Conservation (phyloP, 2,329 filamentous ascomycete species). For the Eurotiales sp. region DNA sequence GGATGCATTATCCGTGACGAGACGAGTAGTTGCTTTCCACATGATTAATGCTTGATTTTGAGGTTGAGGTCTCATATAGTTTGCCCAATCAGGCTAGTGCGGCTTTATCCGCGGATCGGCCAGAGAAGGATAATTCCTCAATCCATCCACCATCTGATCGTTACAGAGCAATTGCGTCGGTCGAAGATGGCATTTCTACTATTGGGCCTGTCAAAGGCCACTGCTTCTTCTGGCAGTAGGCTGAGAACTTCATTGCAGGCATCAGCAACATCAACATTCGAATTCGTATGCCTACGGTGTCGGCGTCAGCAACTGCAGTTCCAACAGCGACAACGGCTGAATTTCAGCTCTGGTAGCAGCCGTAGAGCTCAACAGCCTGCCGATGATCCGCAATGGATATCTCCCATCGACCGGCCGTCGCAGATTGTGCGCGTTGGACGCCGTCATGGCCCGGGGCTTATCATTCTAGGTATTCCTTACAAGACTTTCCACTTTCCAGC, state of each 20-base stretch:
- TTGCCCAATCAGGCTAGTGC: no score
- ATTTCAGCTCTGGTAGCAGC: slow-evolving; percentile 29
- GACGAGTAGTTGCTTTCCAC: no score
- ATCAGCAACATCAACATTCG: slow-evolving; percentile 22
- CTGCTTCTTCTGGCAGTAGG: slow-evolving; percentile 19
- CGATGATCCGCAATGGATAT: slow-evolving; percentile 76
- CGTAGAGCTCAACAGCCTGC: slow-evolving; percentile 47
- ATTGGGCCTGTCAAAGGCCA: slow-evolving; percentile 24
- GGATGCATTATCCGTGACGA: no score
- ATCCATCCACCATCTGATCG: no score
- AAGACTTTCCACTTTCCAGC: neutral
- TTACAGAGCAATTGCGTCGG: neutral
- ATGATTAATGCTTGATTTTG: no score
- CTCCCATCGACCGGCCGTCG: slow-evolving; percentile 81
- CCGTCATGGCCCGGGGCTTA: slow-evolving; percentile 73
- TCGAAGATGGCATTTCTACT: slow-evolving; percentile 2
- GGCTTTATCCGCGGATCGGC: neutral
- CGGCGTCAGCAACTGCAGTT: slow-evolving; percentile 36
- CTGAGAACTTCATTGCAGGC: slow-evolving; percentile 18
- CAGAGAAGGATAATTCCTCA: no score
- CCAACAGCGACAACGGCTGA: slow-evolving; percentile 29
- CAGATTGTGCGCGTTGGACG: slow-evolving; percentile 71
- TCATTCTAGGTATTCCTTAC: slow-evolving; percentile 62
- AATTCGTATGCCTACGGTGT: slow-evolving; percentile 35
- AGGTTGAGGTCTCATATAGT: no score